Evolutionary conservation across 495 filamentous ascomycete genomes (phyloP).

Genomic region (Copromyces sp.): DNA sequence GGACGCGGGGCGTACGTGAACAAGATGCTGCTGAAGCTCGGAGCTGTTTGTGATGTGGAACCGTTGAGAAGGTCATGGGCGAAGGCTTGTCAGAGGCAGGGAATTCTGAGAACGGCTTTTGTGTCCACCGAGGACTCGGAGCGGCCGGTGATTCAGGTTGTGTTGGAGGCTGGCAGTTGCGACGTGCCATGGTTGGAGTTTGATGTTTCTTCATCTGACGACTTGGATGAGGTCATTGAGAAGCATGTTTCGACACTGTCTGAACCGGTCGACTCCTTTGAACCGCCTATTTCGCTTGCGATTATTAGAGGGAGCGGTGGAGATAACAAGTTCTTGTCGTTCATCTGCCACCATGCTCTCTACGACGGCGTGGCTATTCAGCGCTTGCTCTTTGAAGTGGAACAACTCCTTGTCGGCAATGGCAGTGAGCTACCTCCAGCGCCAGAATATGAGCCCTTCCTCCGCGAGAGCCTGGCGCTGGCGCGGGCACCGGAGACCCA

Average conservation of each 20-base stretch:
- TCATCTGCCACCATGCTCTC: conserved; percentile 63
- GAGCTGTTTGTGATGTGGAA: background rate
- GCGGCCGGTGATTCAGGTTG: conserved; percentile 49
- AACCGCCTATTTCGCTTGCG: conserved; percentile 30
- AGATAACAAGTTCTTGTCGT: conserved; percentile 38
- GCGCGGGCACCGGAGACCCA: conserved; percentile 28
- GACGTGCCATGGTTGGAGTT: conserved; percentile 23
- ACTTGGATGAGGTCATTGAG: conserved; percentile 6
- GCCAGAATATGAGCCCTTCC: conserved; percentile 34
- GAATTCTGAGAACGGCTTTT: conserved; percentile 56
- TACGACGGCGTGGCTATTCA: conserved; percentile 69
- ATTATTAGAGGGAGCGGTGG: conserved; percentile 10
- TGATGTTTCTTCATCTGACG: background rate
- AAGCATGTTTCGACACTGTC: conserved; percentile 20
- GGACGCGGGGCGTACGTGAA: conserved; percentile 32
- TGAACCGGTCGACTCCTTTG: conserved; percentile 17
- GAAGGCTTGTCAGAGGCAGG: conserved; percentile 43
- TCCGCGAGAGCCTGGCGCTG: conserved; percentile 18
- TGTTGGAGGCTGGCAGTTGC: conserved; percentile 27
- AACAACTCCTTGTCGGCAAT: conserved; percentile 36
- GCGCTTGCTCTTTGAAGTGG: conserved; percentile 54
- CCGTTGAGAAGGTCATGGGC: conserved; percentile 33
- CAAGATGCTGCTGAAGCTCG: conserved; percentile 31
- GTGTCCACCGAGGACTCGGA: conserved; percentile 36
- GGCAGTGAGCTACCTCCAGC: conserved; percentile 33